Evolutionary conservation across 768 basidiomycete genomes (phyloP).

Genomic region (Boletus sp.): DNA sequence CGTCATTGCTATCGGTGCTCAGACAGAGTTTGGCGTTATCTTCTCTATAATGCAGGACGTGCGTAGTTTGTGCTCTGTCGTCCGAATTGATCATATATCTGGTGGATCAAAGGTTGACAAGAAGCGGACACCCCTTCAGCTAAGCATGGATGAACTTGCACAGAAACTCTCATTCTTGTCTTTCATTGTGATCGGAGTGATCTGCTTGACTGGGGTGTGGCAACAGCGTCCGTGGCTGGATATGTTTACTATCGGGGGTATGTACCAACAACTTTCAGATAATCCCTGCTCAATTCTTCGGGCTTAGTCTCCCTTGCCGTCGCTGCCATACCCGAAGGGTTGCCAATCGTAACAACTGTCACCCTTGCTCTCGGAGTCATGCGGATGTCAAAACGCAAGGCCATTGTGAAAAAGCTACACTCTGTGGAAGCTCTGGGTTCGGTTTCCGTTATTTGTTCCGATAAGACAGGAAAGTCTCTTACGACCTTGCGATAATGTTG

Average conservation of each 20-base stretch:
- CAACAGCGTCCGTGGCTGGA: slow-evolving; percentile 90
- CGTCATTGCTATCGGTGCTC: slow-evolving; percentile 79
- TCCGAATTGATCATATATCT: not conserved
- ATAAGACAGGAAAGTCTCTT: slow-evolving; percentile 75
- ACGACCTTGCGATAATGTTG: not conserved
- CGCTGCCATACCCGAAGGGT: slow-evolving; percentile 95
- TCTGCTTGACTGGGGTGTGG: slow-evolving; percentile 84
- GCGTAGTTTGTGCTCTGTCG: slow-evolving; percentile 14
- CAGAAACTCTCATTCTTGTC: slow-evolving; percentile 87
- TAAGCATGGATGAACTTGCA: slow-evolving; percentile 95
- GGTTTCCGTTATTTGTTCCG: slow-evolving; percentile 96
- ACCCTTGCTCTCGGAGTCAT: slow-evolving; percentile 93
- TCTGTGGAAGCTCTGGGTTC: slow-evolving; percentile 93
- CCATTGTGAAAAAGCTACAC: slow-evolving; percentile 95
- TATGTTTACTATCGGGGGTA: slow-evolving; percentile 99
- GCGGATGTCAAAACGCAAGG: slow-evolving; percentile 90
- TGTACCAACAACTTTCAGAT: slow-evolving; percentile 17
- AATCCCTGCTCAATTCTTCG: slow-evolving; percentile 13
- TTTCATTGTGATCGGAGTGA: slow-evolving; percentile 92
- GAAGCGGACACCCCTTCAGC: slow-evolving; percentile 86
- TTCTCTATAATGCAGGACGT: slow-evolving; percentile 99
- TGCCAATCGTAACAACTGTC: slow-evolving; percentile 96
- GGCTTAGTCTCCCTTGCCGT: slow-evolving; percentile 87
- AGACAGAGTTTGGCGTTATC: slow-evolving; percentile 94
- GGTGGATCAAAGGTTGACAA: slow-evolving; percentile 58